These are phyloP conservation scores for Petasospora fabianii DNA, from an alignment of 1,139 yeast genomes.

Conservation along the genomic window DNA sequence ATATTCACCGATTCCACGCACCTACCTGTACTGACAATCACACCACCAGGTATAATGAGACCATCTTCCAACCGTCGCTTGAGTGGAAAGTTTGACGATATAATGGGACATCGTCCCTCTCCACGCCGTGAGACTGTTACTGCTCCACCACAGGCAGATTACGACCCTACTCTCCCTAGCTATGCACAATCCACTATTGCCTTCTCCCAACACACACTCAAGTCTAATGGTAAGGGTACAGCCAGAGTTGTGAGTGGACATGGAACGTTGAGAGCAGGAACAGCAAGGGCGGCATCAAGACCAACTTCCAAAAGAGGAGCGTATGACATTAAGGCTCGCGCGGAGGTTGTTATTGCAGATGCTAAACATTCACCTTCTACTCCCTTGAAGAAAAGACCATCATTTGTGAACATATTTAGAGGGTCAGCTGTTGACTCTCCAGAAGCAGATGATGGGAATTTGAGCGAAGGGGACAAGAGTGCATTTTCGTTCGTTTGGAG, in stretches of 20 bases:
- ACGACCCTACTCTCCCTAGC: conserved; percentile 7
- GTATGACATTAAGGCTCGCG: too few relatives aligned
- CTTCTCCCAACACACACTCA: conserved; percentile 1
- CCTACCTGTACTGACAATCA: too few relatives aligned
- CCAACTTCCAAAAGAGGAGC: conserved; percentile 9
- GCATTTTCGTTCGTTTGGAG: conserved; percentile 9
- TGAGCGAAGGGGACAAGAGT: too few relatives aligned
- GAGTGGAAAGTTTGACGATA: conserved; percentile 1
- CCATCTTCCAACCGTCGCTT: conserved; percentile 2
- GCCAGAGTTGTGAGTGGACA: neutral
- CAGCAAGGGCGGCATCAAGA: conserved; percentile 5
- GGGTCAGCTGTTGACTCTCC: neutral
- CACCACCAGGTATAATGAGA: too few relatives aligned
- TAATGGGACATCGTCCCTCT: neutral
- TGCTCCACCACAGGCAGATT: neutral
- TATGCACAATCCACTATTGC: conserved; percentile 8
- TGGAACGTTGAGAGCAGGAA: conserved; percentile 9
- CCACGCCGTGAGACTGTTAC: neutral
- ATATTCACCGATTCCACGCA: too few relatives aligned
- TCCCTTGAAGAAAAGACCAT: conserved; percentile 8
- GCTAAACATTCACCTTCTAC: too few relatives aligned
- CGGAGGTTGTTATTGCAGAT: too few relatives aligned
- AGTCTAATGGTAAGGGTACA: neutral
- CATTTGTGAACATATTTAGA: conserved; percentile 10
- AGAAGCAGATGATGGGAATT: neutral